phyloP scores from a whole-genome alignment of 768 basidiomycete genomes.

The Leccinum longicurvipes region DNA sequence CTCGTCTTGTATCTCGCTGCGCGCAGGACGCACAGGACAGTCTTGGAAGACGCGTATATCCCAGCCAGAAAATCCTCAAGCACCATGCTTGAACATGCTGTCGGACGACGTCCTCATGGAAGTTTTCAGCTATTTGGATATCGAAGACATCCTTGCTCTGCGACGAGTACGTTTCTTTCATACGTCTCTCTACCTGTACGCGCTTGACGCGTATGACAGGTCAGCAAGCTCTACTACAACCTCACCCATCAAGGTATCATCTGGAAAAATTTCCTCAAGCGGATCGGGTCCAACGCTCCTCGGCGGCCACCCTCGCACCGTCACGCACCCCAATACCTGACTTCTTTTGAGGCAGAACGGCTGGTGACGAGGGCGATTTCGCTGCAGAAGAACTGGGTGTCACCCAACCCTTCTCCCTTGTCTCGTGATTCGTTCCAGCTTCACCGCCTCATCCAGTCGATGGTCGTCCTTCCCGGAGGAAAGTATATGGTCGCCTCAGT shows the following conservation, averaged over 20 bases:
- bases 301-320: conserved; percentile 58
- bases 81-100: conserved; percentile 29
- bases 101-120: conserved; percentile 40
- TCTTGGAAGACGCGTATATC: conserved; percentile 26
- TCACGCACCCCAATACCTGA: conserved; percentile 34
- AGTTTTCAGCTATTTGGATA: conserved; percentile 34
- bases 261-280: conserved; percentile 61
- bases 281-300: conserved; percentile 54
- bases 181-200: not conserved
- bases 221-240: conserved; percentile 55
- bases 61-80: conserved; percentile 22
- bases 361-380: conserved; percentile 59
- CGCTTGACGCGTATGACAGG: conserved; percentile 34
- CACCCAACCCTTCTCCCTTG: conserved; percentile 33
- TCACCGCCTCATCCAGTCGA: conserved; percentile 43
- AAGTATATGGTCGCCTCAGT: conserved; percentile 65
- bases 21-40: conserved; percentile 11
- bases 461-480: conserved; percentile 63
- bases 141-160: conserved; percentile 37
- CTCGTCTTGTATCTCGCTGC: conserved; percentile 13
- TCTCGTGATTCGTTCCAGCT: conserved; percentile 25
- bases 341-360: conserved; percentile 46
- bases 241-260: conserved; percentile 66
- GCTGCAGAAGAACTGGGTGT: conserved; percentile 58
- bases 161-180: conserved; percentile 30